Evolutionary conservation across 2,329 filamentous ascomycete species (phyloP).

Genomic region (Diaporthe citrichinensis): DNA sequence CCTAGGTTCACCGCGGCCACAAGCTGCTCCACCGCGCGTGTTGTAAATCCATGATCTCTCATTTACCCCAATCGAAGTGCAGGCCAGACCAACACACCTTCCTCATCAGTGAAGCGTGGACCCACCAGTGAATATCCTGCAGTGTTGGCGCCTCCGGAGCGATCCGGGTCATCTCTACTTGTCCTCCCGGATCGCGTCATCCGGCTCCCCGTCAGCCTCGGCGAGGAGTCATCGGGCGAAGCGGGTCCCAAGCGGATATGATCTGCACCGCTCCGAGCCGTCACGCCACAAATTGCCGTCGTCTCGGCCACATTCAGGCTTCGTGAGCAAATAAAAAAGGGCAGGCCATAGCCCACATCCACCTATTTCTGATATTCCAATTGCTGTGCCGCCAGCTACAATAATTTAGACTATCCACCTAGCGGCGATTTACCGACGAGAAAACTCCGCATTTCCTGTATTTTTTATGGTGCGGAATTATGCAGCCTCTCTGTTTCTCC

Average conservation of each 20-base stretch:
- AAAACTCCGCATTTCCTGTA: neutral
- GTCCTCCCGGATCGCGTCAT: neutral
- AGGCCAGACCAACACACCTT: neutral
- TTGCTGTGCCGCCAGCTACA: neutral
- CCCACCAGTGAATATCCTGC: neutral
- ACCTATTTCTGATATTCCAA: neutral
- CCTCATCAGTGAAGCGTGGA: neutral
- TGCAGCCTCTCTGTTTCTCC: neutral
- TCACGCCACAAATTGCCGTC: neutral
- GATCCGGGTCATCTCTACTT: neutral
- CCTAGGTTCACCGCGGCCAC: too few species aligned
- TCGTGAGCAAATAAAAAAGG: neutral
- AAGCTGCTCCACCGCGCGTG: neutral
- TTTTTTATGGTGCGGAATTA: neutral
- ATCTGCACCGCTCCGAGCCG: slow-evolving; percentile 4
- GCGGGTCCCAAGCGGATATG: slow-evolving; percentile 21
- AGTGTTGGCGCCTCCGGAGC: neutral
- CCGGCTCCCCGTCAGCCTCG: slow-evolving; percentile 1
- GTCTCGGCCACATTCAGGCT: too few species aligned
- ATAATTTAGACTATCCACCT: neutral
- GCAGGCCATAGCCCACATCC: neutral
- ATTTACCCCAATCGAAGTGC: neutral
- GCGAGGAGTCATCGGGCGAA: slow-evolving; percentile 24
- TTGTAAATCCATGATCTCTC: neutral
- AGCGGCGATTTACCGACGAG: neutral